Conservation (phyloP, 2,329 filamentous ascomycete species). For the Paecilomyces sp. region DNA sequence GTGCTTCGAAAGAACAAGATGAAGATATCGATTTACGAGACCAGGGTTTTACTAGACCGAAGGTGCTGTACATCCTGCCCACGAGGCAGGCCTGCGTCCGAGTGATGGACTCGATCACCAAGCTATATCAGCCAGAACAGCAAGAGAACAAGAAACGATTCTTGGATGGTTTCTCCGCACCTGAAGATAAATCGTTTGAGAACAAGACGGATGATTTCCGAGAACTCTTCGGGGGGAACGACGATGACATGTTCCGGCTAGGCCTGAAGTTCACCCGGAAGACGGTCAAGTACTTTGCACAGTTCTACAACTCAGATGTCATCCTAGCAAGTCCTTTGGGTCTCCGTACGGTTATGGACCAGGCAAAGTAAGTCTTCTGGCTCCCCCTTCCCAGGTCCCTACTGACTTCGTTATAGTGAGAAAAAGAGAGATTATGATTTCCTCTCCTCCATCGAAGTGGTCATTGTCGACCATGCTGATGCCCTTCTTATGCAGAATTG, state of each 20-base stretch:
- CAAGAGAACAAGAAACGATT: conserved; percentile 95
- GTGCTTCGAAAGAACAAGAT: conserved; percentile 59
- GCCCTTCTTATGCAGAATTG: conserved; percentile 96
- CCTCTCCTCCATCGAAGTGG: conserved; percentile 84
- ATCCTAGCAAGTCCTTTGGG: conserved; percentile 87
- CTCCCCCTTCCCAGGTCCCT: conserved; percentile 7
- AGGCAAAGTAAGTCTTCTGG: conserved; percentile 51
- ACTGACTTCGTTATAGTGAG: conserved; percentile 38
- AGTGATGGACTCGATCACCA: conserved; percentile 68
- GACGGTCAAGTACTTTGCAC: conserved; percentile 87
- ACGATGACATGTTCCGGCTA: conserved; percentile 93
- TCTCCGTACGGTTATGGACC: conserved; percentile 81
- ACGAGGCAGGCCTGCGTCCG: conserved; percentile 80
- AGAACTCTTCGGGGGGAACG: conserved; percentile 86
- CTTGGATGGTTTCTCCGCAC: conserved; percentile 69
- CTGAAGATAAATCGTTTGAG: conserved; percentile 60
- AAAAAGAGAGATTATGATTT: conserved; percentile 79
- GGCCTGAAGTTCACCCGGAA: conserved; percentile 97
- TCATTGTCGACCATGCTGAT: conserved; percentile 86
- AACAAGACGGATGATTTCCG: conserved; percentile 80
- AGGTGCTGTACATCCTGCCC: conserved; percentile 82
- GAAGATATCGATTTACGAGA: conserved; percentile 72
- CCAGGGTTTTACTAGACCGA: conserved; percentile 91
- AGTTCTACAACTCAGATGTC: conserved; percentile 95
- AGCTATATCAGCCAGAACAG: conserved; percentile 73